Percentiles rank a stretch among this genome's conserved stretches.
Evolutionary conservation across 2,329 filamentous ascomycete species (phyloP).

Genomic region (Stagonosporopsis tanaceti): DNA sequence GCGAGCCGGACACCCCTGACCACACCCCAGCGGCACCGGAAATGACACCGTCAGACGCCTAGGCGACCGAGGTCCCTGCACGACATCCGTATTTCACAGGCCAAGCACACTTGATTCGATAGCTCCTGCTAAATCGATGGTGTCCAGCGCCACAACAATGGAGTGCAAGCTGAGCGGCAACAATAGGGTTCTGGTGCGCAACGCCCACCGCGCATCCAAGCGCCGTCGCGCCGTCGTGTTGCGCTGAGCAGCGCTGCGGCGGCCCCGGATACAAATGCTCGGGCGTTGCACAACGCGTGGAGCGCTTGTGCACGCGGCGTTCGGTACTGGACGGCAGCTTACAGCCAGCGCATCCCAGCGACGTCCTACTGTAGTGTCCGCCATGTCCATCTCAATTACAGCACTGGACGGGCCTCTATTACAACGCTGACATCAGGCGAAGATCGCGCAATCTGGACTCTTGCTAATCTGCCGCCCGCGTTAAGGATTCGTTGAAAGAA

Average conservation of each 20-base stretch:
- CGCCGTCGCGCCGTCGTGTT: not conserved
- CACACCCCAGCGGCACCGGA: slow-evolving; percentile 16
- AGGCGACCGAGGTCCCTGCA: slow-evolving; percentile 9
- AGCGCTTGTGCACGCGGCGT: slow-evolving; percentile 3
- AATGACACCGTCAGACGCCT: slow-evolving; percentile 14
- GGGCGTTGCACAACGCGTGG: slow-evolving; percentile 9
- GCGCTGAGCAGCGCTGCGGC: not conserved
- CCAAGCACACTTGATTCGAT: slow-evolving; percentile 11
- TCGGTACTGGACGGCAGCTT: not conserved
- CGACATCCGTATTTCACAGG: slow-evolving; percentile 11
- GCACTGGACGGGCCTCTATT: not conserved
- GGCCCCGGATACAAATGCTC: not conserved
- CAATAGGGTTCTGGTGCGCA: slow-evolving; percentile 2
- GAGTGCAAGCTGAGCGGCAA: slow-evolving; percentile 7
- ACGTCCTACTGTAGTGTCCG: not conserved
- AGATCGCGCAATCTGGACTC: slow-evolving; percentile 9
- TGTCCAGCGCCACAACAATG: slow-evolving; percentile 1
- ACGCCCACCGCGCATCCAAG: not conserved
- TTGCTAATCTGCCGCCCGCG: not conserved
- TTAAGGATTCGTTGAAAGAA: slow-evolving; percentile 1
- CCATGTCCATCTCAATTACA: slow-evolving; percentile 18
- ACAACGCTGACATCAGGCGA: not conserved
- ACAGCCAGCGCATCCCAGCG: not conserved
- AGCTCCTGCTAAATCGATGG: slow-evolving; percentile 14
- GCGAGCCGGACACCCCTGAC: slow-evolving; percentile 14